A percentile compares a stretch with the other conserved stretches of the same genome.
Evolutionary conservation across 2,329 filamentous ascomycete genomes (phyloP).

Genomic region (Cadophora luteo-olivacea): DNA sequence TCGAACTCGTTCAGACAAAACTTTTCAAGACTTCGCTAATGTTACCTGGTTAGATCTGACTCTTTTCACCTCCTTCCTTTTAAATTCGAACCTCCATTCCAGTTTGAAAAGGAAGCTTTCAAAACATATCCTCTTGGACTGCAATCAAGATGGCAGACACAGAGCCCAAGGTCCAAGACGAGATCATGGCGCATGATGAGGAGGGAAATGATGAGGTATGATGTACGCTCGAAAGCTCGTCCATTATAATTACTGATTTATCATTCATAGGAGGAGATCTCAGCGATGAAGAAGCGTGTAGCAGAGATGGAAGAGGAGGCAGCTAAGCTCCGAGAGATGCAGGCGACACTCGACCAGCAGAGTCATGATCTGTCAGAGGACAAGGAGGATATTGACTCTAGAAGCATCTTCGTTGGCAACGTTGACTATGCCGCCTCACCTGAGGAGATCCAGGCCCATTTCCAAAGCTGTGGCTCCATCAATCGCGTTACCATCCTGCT

Average conservation of each 20-base stretch:
- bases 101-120: slow-evolving; percentile 6
- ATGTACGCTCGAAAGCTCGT: not conserved
- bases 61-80: slow-evolving; percentile 6
- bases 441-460: slow-evolving; percentile 98
- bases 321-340: slow-evolving; percentile 86
- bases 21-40: not conserved
- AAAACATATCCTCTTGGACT: slow-evolving; percentile 1
- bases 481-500: slow-evolving; percentile 97
- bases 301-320: slow-evolving; percentile 93
- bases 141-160: slow-evolving; percentile 40
- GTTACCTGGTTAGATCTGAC: not conserved
- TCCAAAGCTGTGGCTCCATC: slow-evolving; percentile 96
- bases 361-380: slow-evolving; percentile 84
- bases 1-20: not conserved
- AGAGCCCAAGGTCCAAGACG: slow-evolving; percentile 39
- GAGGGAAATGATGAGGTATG: slow-evolving; percentile 45
- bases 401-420: slow-evolving; percentile 98
- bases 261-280: slow-evolving; percentile 71
- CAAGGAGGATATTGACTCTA: slow-evolving; percentile 93
- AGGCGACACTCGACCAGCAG: slow-evolving; percentile 83
- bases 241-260: slow-evolving; percentile 13
- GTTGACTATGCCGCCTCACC: slow-evolving; percentile 97
- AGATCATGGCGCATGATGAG: slow-evolving; percentile 40
- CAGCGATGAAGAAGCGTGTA: slow-evolving; percentile 84
- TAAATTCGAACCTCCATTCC: not conserved